phyloP scores from a whole-genome alignment of 148 eudicot genomes.

The Camellia lanceoleosa region DNA sequence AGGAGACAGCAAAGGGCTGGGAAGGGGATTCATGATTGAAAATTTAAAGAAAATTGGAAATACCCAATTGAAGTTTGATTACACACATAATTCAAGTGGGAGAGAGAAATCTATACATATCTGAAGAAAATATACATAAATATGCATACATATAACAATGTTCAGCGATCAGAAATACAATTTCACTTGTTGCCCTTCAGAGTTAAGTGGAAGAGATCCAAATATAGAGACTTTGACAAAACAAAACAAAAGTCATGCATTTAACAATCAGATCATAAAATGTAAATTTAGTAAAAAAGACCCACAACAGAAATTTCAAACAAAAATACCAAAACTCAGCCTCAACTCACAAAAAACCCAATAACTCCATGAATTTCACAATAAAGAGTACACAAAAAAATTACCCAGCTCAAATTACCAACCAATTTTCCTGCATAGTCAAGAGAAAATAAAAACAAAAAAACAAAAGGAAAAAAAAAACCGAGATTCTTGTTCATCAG shows the following conservation, averaged over 20 bases:
- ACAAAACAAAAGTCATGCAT: not conserved
- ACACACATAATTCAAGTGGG: not conserved
- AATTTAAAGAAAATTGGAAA: too few species aligned
- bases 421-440: not conserved
- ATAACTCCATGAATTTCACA: conserved; percentile 5
- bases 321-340: not conserved
- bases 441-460: not conserved
- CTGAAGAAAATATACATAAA: not conserved
- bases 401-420: not conserved
- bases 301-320: not conserved
- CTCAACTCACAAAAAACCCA: not conserved
- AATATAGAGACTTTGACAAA: not conserved
- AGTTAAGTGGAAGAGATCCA: not conserved
- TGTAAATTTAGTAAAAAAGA: not conserved
- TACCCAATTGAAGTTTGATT: not conserved
- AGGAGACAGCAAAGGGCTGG: not conserved
- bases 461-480: not conserved
- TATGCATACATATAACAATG: not conserved
- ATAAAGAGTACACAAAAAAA: not conserved
- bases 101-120: not conserved
- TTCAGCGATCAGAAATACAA: not conserved
- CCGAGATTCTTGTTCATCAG: not conserved
- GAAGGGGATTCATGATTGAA: not conserved
- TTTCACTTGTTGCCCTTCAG: not conserved
- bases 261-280: not conserved